Evolutionary conservation across 2,329 filamentous ascomycete species (phyloP).

Genomic region (Botrytis elliptica): DNA sequence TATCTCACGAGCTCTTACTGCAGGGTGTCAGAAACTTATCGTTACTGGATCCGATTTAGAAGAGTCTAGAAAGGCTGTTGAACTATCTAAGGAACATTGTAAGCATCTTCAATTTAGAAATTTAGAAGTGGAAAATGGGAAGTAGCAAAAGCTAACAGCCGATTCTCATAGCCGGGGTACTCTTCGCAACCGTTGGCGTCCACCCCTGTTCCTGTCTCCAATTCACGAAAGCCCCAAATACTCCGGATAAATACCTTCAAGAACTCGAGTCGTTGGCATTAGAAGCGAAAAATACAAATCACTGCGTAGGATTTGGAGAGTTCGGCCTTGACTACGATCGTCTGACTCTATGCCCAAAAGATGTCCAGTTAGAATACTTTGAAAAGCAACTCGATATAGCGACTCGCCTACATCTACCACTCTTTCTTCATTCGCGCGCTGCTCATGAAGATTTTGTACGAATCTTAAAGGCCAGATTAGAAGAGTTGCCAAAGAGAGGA

Average conservation of each 20-base stretch:
- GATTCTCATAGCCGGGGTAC: slow-evolving; percentile 62
- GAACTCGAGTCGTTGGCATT: slow-evolving; percentile 65
- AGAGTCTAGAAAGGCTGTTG: slow-evolving; percentile 72
- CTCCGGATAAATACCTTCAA: slow-evolving; percentile 49
- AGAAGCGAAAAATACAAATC: slow-evolving; percentile 46
- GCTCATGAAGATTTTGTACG: slow-evolving; percentile 81
- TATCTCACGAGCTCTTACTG: slow-evolving; percentile 71
- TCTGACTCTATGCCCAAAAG: slow-evolving; percentile 75
- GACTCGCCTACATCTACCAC: slow-evolving; percentile 69
- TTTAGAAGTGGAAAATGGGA: not conserved
- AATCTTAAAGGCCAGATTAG: slow-evolving; percentile 62
- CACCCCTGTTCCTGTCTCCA: slow-evolving; percentile 85
- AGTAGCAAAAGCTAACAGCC: slow-evolving; percentile 25
- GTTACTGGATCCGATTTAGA: slow-evolving; percentile 85
- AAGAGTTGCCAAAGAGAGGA: slow-evolving; percentile 68
- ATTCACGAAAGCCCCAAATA: slow-evolving; percentile 57
- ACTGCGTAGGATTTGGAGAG: slow-evolving; percentile 78
- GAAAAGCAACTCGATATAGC: slow-evolving; percentile 57
- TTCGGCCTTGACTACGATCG: slow-evolving; percentile 97
- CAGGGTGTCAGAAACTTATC: slow-evolving; percentile 86
- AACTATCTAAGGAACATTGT: slow-evolving; percentile 74
- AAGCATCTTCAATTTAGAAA: slow-evolving; percentile 39
- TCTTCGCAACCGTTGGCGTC: slow-evolving; percentile 89
- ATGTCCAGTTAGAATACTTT: slow-evolving; percentile 82
- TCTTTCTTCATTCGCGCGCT: slow-evolving; percentile 90